Evolutionary conservation across 2,329 filamentous ascomycete species (phyloP).

Genomic region (Coniochaeta prunicola): DNA sequence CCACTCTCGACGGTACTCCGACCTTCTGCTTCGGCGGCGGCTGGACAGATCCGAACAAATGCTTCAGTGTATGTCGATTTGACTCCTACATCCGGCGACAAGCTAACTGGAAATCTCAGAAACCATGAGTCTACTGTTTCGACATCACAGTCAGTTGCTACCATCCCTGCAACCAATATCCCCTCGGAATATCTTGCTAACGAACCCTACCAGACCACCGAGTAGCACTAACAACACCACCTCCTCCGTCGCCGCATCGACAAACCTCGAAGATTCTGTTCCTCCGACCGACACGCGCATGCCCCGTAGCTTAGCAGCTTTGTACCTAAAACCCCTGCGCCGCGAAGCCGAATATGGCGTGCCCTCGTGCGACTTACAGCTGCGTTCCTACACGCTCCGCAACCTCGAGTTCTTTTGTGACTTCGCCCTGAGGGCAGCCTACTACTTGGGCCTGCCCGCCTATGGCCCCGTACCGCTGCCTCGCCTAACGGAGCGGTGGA

Average conservation of each 20-base stretch:
- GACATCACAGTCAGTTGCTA: neutral
- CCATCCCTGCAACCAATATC: neutral
- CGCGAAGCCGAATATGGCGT: conserved; percentile 68
- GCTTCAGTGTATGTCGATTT: conserved; percentile 13
- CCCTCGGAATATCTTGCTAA: neutral
- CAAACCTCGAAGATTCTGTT: neutral
- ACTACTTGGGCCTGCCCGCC: conserved; percentile 83
- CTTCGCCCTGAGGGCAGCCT: conserved; percentile 89
- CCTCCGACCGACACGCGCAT: conserved; percentile 37
- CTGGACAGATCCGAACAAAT: conserved; percentile 15
- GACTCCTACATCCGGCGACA: neutral
- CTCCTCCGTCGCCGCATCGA: neutral
- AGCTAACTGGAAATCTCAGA: conserved; percentile 4
- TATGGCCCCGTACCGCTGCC: conserved; percentile 82
- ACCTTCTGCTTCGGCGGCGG: conserved; percentile 7
- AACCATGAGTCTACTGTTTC: neutral
- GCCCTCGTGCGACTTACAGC: conserved; percentile 81
- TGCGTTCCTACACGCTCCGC: conserved; percentile 83
- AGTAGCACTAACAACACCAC: neutral
- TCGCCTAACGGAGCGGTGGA: conserved; percentile 86
- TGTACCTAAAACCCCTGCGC: conserved; percentile 79
- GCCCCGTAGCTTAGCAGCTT: conserved; percentile 74
- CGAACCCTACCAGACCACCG: neutral
- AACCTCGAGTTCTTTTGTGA: conserved; percentile 93
- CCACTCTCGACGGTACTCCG: conserved; percentile 13